Evolutionary conservation across 2,329 filamentous ascomycete species (phyloP), one percentile per base, ranked within the genome.

Genomic region (Trichophyton verrucosum): DNA sequence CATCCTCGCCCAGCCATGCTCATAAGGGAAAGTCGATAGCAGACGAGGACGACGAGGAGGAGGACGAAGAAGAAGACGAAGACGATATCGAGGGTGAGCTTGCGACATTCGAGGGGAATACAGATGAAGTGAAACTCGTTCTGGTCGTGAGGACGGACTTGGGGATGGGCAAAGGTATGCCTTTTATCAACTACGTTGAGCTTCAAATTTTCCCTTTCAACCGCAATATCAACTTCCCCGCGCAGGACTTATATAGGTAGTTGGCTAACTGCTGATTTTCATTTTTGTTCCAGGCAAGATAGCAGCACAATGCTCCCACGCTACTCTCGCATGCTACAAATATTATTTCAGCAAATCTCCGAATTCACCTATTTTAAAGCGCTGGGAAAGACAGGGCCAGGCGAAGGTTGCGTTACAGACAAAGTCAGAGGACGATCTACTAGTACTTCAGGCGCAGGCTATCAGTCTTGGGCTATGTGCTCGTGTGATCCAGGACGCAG

Each of bases 251-350:
- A 30, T 7, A 7, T 33, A 38, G 33, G 3, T 3, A 38, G 33
- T 6, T 53, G 7, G 27, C 22, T 13, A 53, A 47, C 20, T 24
- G 4, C 5, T n/a, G 13, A 8, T 58, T 24, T 30, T 24, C 22
- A 13, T 59, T 30, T n/a, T n/a, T 44, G n/a, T 24, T 56, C 53
- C 65, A 96, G 92, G 92, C 69, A 99, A 99, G 81, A 96, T 97
- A 69, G 94, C 90, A 61, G 94, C 94, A 6, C 94, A 97, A 76
- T 92, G 88, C 76, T 88, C 87, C 57, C 94, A 97, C 75, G 94
- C 94, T n/a, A 96, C 92, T 2, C 85, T 99, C 61, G 91, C 92
- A 60, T 97, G 92, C 82, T 99, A 96, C 84, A 97, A 96, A 78
- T 78, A 85, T 62, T 84, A 95, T 65, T 76, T 84, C 61, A 75